Conservation (phyloP, 73 alveolate genomes). For the Tetrahymena elliotti region DNA sequence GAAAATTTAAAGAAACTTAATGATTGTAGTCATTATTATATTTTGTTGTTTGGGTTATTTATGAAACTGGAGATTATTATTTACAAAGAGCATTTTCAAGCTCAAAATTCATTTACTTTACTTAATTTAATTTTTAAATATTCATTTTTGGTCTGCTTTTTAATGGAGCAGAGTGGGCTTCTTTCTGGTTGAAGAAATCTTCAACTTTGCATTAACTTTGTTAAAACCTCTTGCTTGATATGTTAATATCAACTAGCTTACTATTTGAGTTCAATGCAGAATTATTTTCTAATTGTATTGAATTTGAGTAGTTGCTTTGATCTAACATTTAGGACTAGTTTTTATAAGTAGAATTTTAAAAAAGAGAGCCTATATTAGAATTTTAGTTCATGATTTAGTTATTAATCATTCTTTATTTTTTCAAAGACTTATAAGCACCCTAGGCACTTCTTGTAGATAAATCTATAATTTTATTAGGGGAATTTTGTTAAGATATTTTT, state of each 20-base stretch:
- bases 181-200: not conserved
- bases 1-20: not conserved
- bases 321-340: not conserved
- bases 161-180: not conserved
- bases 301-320: not conserved
- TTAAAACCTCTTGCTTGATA: not conserved
- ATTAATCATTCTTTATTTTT: not conserved
- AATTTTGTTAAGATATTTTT: not conserved
- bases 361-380: not conserved
- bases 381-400: not conserved
- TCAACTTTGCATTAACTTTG: not conserved
- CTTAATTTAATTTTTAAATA: not conserved
- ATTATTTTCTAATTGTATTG: not conserved
- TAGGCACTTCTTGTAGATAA: not conserved
- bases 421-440: not conserved
- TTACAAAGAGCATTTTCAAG: not conserved
- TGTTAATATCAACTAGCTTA: not conserved
- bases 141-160: not conserved
- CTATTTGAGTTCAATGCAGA: not conserved
- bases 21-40: not conserved
- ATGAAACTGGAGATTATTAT: not conserved
- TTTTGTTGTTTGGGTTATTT: not conserved
- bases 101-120: not conserved
- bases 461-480: not conserved
- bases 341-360: not conserved